phyloP scores from a whole-genome alignment of 2,329 filamentous ascomycete genomes.

The Podosphaera aphanis region DNA sequence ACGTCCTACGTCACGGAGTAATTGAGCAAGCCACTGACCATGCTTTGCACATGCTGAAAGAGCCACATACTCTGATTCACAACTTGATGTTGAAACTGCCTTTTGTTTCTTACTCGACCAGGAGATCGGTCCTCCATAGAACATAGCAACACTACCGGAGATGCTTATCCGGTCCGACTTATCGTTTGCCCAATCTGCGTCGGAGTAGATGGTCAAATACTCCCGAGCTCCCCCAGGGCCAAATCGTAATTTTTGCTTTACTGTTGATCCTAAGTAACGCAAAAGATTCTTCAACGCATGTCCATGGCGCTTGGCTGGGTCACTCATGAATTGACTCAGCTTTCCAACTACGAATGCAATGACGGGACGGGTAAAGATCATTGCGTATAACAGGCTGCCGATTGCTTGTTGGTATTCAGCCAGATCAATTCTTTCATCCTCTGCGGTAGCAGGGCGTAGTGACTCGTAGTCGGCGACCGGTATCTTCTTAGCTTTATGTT shows the following conservation, averaged over 20 bases:
- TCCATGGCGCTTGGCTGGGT: not conserved
- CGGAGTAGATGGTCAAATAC: too few relatives aligned
- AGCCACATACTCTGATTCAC: conserved; percentile 1
- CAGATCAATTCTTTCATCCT: not conserved
- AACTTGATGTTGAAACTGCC: not conserved
- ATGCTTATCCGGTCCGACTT: too few relatives aligned
- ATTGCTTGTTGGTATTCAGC: not conserved
- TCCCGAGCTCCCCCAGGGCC: not conserved
- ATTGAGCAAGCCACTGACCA: not conserved
- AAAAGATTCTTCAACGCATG: not conserved
- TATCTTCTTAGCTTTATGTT: not conserved
- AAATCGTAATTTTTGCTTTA: not conserved
- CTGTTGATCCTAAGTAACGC: not conserved
- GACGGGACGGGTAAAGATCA: not conserved
- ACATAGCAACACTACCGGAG: not conserved
- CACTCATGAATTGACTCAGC: not conserved
- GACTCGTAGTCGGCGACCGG: not conserved
- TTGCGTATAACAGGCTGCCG: not conserved
- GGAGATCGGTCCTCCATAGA: not conserved
- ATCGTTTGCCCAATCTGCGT: not conserved
- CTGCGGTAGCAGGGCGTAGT: not conserved
- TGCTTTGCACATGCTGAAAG: not conserved
- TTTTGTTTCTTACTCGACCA: conserved; percentile 1
- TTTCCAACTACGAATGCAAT: not conserved
- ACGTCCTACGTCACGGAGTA: not conserved